phyloP scores from a whole-genome alignment of 306 rosid genomes.

The Corylus avellana region DNA sequence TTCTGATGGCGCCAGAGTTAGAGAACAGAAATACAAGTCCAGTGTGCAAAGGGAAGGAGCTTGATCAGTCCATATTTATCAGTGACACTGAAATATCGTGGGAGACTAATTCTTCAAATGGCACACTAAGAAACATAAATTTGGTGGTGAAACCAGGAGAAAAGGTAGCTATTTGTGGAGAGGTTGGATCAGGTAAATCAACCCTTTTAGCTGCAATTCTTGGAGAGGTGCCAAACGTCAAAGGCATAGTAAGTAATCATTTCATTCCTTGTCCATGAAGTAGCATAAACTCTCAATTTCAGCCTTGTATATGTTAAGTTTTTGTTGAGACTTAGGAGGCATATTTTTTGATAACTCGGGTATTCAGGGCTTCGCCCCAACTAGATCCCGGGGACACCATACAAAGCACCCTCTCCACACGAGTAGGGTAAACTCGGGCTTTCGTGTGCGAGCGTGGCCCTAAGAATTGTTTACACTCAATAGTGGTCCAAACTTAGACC shows the following conservation, averaged over 20 bases:
- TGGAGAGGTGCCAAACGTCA: constrained; percentile 33
- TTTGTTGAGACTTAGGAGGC: no score
- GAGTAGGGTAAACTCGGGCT: no score
- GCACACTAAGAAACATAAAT: constrained; percentile 25
- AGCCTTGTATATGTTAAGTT: no score
- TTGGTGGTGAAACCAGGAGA: constrained; percentile 25
- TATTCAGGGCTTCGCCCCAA: no score
- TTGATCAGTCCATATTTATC: constrained; percentile 21
- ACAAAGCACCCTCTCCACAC: no score
- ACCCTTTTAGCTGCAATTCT: constrained; percentile 38
- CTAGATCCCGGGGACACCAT: no score
- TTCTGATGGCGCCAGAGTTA: constrained; percentile 31
- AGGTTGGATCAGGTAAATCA: constrained; percentile 40
- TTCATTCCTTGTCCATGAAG: not conserved
- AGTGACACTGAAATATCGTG: constrained; percentile 26
- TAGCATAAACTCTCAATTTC: no score
- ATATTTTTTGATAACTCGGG: no score
- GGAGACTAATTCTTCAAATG: constrained; percentile 24
- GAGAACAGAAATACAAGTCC: constrained; percentile 19
- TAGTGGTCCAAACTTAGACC: no score
- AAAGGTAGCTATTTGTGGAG: constrained; percentile 39
- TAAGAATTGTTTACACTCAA: no score
- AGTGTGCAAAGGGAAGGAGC: not conserved
- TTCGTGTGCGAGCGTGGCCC: no score
- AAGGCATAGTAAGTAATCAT: constrained; percentile 28